Evolutionary conservation across 1,284 basidiomycete species (phyloP), one percentile per base, ranked within the genome.

Genomic region (Ceratobasidium theobromae): DNA sequence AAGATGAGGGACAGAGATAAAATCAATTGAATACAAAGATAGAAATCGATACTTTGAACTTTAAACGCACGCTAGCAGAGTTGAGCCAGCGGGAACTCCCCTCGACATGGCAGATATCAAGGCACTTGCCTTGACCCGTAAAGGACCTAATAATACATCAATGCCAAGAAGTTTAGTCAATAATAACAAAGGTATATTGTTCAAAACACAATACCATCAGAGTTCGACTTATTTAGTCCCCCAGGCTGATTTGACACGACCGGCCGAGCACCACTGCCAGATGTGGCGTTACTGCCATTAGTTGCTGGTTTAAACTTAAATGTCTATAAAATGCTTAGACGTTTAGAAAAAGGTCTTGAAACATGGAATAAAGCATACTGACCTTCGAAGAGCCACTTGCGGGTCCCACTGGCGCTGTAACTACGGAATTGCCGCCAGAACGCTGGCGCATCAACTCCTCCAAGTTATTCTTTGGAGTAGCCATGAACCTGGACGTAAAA

Each of bases 301-400:
- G 9, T n/a, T 21, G 45, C 41, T 3, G 55, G 55, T 45, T 60
- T 60, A n/a, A 60, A 60, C 21, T 60, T 60, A 30, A 60, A 60
- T 1, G 43, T 16, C 55, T 60, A 32, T 11, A 4, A 38, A 12
- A 6, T 11, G 9, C 5, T 9, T 14, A 9, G 9, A 45, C 9
- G 43, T 45, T 8, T 11, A 6, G 9, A 45, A 14, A 8, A 45
- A 1, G 16, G 40, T 21, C 28, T 25, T 12, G 6, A 12, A 55
- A 5, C 35, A n/a, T 16, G 23, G 11, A n/a, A 45, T n/a, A n/a
- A n/a, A n/a, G n/a, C 28, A 8, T 5, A 45, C 45, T 60, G n/a
- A 33, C 55, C 45, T 60, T 60, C 28, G 55, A n/a, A 8, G 55
- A 14, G 25, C 55, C 33, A 18, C 30, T 32, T 2, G 45, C 33